Base-by-base conservation (phyloP, 305 asterid species). In the Salvia sclarea region DNA sequence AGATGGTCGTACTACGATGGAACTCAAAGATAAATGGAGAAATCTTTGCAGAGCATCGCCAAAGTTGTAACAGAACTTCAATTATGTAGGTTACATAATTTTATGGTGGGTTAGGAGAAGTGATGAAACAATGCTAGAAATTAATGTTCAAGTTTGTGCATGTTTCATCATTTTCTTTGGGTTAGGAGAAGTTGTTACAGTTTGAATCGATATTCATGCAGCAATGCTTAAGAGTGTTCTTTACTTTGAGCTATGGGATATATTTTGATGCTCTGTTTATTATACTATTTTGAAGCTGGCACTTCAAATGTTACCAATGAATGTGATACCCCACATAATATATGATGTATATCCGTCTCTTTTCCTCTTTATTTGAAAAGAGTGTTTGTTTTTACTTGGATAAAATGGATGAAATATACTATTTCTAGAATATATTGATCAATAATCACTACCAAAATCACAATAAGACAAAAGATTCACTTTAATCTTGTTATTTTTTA, bases 1-100 rank as follows among this genome's bases (percentile, higher is more conserved):
- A 4, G 59, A 67, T 63, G 71, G 84, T 40, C 91, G 91, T 38
- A 75, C 80, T 9, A 0, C 88, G 0, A 12, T 45, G 5, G 91
- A 88, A 76, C 91, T 88, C 47, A 84, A 82, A 78, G 93, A 86
- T 79, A 88, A 88, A 79, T 81, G 96, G 93, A 86, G 86, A 71
- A 83, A 81, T 68, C 57, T 84, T 14, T 69, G 78, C 79, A 83
- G 57, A 76, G 76, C 59, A 41, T 61, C 71, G 21, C 55, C 70
- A 40, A 48, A 45, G 66, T 17, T 7, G 13, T 10, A 40, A 52
- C 21, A 54, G 49, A 57, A 30, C 18, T 49, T 61, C 35, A 17
- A 38, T 24, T 67, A 45, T 24, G 20, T 44, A 52, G 21, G 25
- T 38, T 52, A 30, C 6, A 11, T 37, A 25, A 2, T 66, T 64